Conservation (phyloP, 2,329 filamentous ascomycete species). For the Fusarium tuaranense region DNA sequence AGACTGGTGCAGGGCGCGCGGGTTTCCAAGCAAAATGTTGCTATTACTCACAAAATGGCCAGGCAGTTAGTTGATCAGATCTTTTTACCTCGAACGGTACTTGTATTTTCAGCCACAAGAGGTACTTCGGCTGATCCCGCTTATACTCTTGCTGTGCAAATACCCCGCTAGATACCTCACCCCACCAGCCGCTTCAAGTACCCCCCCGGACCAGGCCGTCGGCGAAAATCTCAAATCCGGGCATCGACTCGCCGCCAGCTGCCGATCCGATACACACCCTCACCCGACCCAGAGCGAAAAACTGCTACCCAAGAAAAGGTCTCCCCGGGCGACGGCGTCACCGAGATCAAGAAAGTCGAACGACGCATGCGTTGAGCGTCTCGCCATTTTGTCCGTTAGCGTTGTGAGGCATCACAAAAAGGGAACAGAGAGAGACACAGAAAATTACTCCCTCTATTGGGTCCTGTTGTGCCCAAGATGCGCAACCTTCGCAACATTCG, state of each 20-base stretch:
- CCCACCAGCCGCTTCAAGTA: neutral
- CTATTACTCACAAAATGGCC: slow-evolving; percentile 21
- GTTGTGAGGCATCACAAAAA: slow-evolving; percentile 8
- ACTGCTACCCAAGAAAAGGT: slow-evolving; percentile 17
- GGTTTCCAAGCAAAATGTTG: slow-evolving; percentile 4
- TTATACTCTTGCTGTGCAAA: neutral
- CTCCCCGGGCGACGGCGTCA: slow-evolving; percentile 24
- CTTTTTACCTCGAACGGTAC: slow-evolving; percentile 33
- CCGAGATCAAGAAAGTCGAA: slow-evolving; percentile 41
- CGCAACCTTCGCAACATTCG: slow-evolving; percentile 87
- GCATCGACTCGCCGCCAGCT: slow-evolving; percentile 38
- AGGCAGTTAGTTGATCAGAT: slow-evolving; percentile 32
- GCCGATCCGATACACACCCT: slow-evolving; percentile 42
- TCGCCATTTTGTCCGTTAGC: slow-evolving; percentile 25
- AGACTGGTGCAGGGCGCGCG: slow-evolving; percentile 17
- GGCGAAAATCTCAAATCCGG: slow-evolving; percentile 44
- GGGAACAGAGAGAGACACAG: neutral
- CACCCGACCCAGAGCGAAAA: slow-evolving; percentile 20
- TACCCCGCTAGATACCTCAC: neutral
- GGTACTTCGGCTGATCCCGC: slow-evolving; percentile 16
- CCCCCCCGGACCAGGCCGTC: neutral
- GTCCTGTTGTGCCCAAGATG: slow-evolving; percentile 64
- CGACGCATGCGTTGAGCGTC: slow-evolving; percentile 40
- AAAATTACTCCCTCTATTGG: neutral
- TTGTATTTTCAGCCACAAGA: slow-evolving; percentile 16